Evolutionary conservation across 352 stramenopile genomes (phyloP).

Genomic region (Phytophthora melonis): DNA sequence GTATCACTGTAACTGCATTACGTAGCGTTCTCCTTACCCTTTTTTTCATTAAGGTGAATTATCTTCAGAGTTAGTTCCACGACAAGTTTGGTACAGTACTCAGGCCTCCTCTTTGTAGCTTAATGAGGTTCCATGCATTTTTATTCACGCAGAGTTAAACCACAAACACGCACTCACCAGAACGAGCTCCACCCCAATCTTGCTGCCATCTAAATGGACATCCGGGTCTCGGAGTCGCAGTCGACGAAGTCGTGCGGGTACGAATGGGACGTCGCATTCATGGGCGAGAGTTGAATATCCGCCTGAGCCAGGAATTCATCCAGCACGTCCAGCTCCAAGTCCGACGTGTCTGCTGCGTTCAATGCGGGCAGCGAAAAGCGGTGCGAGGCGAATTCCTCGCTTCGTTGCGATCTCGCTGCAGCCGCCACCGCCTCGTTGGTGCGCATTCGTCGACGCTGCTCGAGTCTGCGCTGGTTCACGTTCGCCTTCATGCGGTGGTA

Average conservation of each 20-base stretch:
- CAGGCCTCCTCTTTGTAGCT: not conserved
- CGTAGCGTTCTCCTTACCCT: not conserved
- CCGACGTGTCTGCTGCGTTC: not conserved
- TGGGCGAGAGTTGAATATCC: conserved; percentile 36
- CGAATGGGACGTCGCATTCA: conserved; percentile 1
- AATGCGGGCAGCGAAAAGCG: conserved; percentile 31
- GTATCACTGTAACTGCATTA: not conserved
- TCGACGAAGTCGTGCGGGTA: conserved; percentile 18
- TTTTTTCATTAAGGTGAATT: not conserved
- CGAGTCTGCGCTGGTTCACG: conserved; percentile 34
- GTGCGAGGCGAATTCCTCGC: conserved; percentile 31
- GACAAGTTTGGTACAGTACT: not conserved
- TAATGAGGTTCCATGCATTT: not conserved
- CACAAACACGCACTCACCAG: not conserved
- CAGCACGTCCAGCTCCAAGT: conserved; percentile 32
- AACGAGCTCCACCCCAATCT: not conserved
- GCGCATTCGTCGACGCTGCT: conserved; percentile 18
- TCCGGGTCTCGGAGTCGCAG: conserved; percentile 15
- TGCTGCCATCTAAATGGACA: conserved; percentile 27
- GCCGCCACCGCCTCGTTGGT: conserved; percentile 38
- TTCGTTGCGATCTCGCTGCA: not conserved
- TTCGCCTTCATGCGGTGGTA: conserved; percentile 33
- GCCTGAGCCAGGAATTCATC: conserved; percentile 39
- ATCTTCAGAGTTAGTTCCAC: not conserved
- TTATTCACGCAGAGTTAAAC: not conserved